Percentiles rank a stretch among this genome's conserved stretches.
These are phyloP conservation scores for Magnolia kwangsiensis DNA, from an alignment of 164 flowering plant genomes.

Conservation along the genomic window DNA sequence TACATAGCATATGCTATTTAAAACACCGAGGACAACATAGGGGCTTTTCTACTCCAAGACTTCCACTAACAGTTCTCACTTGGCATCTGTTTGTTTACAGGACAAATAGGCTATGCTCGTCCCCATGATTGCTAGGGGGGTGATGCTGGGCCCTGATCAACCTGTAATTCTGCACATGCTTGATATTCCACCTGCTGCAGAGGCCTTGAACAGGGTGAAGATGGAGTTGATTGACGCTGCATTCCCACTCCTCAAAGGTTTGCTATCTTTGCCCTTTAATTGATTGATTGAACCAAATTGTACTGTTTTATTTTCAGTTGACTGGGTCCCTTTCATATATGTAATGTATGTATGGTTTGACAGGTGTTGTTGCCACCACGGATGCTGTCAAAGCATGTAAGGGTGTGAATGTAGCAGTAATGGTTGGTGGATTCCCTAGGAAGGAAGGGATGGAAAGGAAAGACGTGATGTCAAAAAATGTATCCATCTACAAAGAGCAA, in stretches of 20 bases:
- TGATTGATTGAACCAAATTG: background rate
- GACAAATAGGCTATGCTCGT: conserved; percentile 91
- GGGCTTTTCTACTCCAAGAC: background rate
- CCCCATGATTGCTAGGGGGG: conserved; percentile 84
- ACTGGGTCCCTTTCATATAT: background rate
- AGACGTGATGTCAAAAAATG: conserved; percentile 80
- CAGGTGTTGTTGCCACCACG: conserved; percentile 78
- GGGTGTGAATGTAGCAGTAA: conserved; percentile 65
- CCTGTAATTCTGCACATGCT: conserved; percentile 86
- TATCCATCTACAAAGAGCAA: conserved; percentile 73
- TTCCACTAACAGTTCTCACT: background rate
- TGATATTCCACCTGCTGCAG: conserved; percentile 62
- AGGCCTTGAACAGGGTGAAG: conserved; percentile 67
- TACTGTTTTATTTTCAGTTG: background rate
- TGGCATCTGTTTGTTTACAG: conserved; percentile 29
- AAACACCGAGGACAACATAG: background rate
- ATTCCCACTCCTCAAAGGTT: conserved; percentile 82
- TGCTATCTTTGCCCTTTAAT: background rate
- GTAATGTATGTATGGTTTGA: conserved; percentile 3
- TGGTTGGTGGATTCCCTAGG: conserved; percentile 83
- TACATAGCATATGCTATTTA: too few relatives aligned
- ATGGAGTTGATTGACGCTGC: conserved; percentile 89
- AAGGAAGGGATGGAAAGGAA: conserved; percentile 91
- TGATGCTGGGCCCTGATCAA: conserved; percentile 83
- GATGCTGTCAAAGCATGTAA: conserved; percentile 68